phyloP scores from a whole-genome alignment of 2,329 filamentous ascomycete species.

The Pestalotiopsis sp. region DNA sequence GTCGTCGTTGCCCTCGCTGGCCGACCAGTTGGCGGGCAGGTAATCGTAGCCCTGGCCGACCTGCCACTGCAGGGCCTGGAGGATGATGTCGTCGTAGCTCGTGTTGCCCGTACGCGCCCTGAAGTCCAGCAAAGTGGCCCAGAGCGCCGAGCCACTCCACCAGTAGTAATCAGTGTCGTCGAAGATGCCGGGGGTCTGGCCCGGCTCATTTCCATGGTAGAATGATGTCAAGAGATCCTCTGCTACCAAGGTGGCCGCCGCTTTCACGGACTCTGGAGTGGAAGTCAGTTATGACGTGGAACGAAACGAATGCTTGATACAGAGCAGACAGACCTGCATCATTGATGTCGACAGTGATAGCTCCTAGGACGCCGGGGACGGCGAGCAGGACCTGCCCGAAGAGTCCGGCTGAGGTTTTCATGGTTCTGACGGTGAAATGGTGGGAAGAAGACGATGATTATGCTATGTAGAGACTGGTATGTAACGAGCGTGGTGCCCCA shows the following conservation, averaged over 20 bases:
- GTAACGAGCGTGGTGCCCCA: neutral
- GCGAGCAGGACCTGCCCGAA: neutral
- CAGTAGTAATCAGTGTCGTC: constrained; percentile 42
- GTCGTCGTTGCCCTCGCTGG: constrained; percentile 49
- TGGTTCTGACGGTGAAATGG: neutral
- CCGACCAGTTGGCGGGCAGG: constrained; percentile 42
- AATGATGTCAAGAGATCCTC: constrained; percentile 29
- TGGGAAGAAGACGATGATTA: neutral
- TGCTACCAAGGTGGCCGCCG: constrained; percentile 29
- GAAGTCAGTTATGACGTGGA: constrained; percentile 9
- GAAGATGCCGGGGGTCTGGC: constrained; percentile 26
- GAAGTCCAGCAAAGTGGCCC: constrained; percentile 55
- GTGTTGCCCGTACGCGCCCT: constrained; percentile 53
- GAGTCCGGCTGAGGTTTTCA: neutral
- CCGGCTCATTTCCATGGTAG: constrained; percentile 27
- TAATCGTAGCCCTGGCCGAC: constrained; percentile 42
- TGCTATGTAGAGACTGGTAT: neutral
- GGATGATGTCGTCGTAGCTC: constrained; percentile 49
- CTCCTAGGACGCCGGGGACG: neutral
- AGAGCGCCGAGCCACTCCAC: constrained; percentile 56
- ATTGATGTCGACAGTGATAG: constrained; percentile 8
- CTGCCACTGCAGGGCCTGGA: constrained; percentile 45
- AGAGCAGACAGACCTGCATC: neutral
- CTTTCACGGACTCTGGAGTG: constrained; percentile 28
- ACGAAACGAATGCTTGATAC: neutral